Conservation (phyloP, 1,284 basidiomycete species). For the Meripilus lineatus region DNA sequence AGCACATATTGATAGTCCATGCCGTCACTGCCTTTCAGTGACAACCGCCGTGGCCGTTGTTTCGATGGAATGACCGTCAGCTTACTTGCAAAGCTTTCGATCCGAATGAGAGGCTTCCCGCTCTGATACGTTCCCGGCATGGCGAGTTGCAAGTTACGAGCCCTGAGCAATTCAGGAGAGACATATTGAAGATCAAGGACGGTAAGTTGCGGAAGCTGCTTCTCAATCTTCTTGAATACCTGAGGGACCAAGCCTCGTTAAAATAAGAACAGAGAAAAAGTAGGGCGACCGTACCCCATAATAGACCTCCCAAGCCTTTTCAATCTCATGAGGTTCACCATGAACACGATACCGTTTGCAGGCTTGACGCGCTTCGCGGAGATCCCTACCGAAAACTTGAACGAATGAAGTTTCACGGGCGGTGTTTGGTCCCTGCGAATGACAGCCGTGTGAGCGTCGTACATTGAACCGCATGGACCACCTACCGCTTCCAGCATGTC, state of each 20-base stretch:
- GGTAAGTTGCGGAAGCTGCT: constrained; percentile 87
- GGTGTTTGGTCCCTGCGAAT: constrained; percentile 81
- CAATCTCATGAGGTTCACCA: constrained; percentile 87
- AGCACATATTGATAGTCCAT: constrained; percentile 91
- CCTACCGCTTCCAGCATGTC: constrained; percentile 86
- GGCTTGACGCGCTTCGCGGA: constrained; percentile 92
- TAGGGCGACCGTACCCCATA: constrained; percentile 57
- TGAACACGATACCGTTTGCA: constrained; percentile 84
- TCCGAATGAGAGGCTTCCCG: constrained; percentile 83
- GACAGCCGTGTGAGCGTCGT: constrained; percentile 1
- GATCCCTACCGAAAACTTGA: constrained; percentile 92
- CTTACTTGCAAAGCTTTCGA: constrained; percentile 82
- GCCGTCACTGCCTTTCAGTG: constrained; percentile 89
- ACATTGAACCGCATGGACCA: constrained; percentile 12
- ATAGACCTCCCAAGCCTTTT: constrained; percentile 99
- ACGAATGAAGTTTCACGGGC: constrained; percentile 94
- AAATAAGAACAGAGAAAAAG: not conserved
- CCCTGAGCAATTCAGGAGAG: constrained; percentile 88
- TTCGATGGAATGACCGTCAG: constrained; percentile 96
- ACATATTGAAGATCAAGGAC: constrained; percentile 97
- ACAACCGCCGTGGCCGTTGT: constrained; percentile 90
- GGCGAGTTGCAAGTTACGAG: constrained; percentile 88
- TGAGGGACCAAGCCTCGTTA: constrained; percentile 24
- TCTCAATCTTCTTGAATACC: constrained; percentile 97
- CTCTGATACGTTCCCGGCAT: constrained; percentile 97